These are phyloP conservation scores for Russula sp. DNA, from an alignment of 768 basidiomycete genomes.

Conservation along the genomic window DNA sequence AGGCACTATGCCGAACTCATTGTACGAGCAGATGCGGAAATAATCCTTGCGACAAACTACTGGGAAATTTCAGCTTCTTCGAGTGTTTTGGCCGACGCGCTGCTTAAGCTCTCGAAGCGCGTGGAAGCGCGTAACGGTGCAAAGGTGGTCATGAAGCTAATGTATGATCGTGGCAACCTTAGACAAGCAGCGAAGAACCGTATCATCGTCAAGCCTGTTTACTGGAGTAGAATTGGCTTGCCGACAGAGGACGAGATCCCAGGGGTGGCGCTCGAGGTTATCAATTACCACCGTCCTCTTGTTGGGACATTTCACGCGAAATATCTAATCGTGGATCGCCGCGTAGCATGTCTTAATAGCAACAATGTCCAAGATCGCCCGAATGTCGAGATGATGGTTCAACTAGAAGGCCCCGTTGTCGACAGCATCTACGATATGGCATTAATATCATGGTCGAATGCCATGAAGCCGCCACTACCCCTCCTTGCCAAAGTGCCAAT, in stretches of 20 bases:
- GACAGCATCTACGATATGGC: constrained; percentile 68
- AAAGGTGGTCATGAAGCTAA: constrained; percentile 60
- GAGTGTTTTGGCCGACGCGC: constrained; percentile 46
- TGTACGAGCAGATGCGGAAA: constrained; percentile 57
- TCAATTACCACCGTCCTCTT: constrained; percentile 54
- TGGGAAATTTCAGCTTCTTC: constrained; percentile 54
- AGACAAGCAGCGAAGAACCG: constrained; percentile 51
- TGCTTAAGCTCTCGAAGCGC: constrained; percentile 40
- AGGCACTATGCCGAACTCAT: constrained; percentile 64
- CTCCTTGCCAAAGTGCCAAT: constrained; percentile 39
- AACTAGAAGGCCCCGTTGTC: constrained; percentile 69
- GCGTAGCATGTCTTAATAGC: constrained; percentile 58
- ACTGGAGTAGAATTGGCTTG: constrained; percentile 49
- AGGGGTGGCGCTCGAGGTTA: constrained; percentile 57
- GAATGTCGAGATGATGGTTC: constrained; percentile 60
- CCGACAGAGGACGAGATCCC: constrained; percentile 56
- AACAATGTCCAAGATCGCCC: constrained; percentile 66
- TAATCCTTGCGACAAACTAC: constrained; percentile 67
- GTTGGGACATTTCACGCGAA: constrained; percentile 72
- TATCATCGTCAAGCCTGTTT: constrained; percentile 44
- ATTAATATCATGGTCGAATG: constrained; percentile 57
- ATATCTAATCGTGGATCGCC: constrained; percentile 67
- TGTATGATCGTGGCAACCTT: constrained; percentile 65
- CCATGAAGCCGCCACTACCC: constrained; percentile 47
- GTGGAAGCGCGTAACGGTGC: constrained; percentile 44